phyloP scores from a whole-genome alignment of 2,329 filamentous ascomycete genomes.

The Lasiodiplodia citricola region DNA sequence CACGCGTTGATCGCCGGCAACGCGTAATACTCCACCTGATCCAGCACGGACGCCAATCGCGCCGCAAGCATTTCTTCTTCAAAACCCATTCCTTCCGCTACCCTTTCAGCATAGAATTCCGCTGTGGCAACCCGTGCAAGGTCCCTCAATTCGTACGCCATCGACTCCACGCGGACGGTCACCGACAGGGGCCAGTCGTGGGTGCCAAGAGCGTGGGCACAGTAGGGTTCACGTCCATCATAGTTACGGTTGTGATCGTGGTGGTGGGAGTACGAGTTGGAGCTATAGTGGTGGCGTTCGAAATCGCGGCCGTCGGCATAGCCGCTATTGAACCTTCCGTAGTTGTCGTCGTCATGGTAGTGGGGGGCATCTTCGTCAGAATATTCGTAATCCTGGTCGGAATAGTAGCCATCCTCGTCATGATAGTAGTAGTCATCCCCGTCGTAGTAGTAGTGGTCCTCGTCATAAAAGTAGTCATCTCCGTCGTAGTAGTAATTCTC shows the following conservation, averaged over 20 bases:
- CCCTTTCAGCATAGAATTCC: too few species aligned
- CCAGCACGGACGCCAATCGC: neutral
- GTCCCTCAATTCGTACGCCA: neutral
- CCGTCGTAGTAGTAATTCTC: too few species aligned
- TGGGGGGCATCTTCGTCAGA: neutral
- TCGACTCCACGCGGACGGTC: neutral
- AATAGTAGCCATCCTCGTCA: neutral
- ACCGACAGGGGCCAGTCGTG: neutral
- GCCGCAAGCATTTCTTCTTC: too few species aligned
- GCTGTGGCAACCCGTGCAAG: neutral
- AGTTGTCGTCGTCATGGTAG: neutral
- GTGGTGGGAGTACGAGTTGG: neutral
- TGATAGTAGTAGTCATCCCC: too few species aligned
- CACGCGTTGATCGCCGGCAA: neutral
- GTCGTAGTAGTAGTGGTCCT: neutral
- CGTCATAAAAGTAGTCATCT: neutral
- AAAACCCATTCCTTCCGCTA: too few species aligned
- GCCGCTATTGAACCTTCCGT: too few species aligned
- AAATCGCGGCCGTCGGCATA: too few species aligned
- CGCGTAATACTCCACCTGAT: neutral
- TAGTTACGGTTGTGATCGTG: neutral
- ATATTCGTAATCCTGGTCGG: neutral
- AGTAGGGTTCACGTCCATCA: neutral
- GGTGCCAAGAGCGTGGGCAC: too few species aligned
- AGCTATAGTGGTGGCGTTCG: too few species aligned